phyloP scores from a whole-genome alignment of 805 yeast species.

The Ascoidea asiatica region DNA sequence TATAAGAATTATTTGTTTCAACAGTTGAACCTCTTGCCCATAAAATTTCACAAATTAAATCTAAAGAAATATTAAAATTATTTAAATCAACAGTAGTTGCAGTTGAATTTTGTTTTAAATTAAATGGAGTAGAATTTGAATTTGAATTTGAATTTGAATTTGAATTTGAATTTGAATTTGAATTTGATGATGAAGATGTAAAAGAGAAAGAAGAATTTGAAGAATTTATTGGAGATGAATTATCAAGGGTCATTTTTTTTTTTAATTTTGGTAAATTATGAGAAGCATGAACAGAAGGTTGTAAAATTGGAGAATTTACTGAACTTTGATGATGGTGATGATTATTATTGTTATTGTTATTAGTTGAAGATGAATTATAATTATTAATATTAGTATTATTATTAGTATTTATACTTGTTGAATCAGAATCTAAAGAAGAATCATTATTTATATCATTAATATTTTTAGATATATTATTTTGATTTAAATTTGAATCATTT shows the following conservation, averaged over 20 bases:
- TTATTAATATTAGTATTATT: not conserved
- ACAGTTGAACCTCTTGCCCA: conserved; percentile 3
- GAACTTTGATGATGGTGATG: not conserved
- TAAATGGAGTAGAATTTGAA: too few relatives aligned
- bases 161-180: too few relatives aligned
- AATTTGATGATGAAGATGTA: not conserved
- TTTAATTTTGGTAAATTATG: not conserved
- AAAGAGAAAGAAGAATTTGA: not conserved
- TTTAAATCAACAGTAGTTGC: conserved; percentile 6
- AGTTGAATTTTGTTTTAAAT: not conserved
- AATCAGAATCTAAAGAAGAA: not conserved
- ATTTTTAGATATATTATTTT: too few relatives aligned
- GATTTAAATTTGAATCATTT: not conserved
- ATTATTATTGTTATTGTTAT: not conserved
- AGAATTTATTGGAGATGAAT: conserved; percentile 1
- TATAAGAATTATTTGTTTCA: too few relatives aligned
- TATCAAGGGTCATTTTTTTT: not conserved
- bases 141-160: too few relatives aligned
- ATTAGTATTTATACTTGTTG: not conserved
- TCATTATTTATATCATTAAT: not conserved
- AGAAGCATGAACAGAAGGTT: conserved; percentile 1
- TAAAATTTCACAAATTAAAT: conserved; percentile 4
- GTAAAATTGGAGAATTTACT: conserved; percentile 1
- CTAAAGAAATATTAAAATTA: conserved; percentile 1
- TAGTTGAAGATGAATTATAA: not conserved